These are phyloP conservation scores for Euphorbia lathyris DNA, from an alignment of 345 rosid genomes.

Conservation along the genomic window DNA sequence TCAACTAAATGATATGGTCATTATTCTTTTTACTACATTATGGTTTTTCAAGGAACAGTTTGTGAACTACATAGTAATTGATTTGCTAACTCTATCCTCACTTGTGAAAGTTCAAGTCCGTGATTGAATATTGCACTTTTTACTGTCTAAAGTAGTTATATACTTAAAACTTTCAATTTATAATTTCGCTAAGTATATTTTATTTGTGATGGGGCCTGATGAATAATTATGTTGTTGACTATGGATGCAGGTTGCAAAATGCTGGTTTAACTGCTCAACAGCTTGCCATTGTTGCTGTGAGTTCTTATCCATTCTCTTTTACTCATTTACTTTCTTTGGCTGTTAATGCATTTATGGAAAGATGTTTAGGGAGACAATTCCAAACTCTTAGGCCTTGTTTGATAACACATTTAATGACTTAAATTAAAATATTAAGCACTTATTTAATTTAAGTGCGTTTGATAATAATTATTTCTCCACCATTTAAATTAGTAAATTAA, in stretches of 20 bases:
- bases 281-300: slow-evolving; percentile 81
- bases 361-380: background rate
- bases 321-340: background rate
- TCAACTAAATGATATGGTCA: background rate
- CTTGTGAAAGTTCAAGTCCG: background rate
- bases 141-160: too few species aligned
- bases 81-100: background rate
- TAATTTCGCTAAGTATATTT: background rate
- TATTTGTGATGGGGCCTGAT: slow-evolving; percentile 11
- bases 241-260: slow-evolving; percentile 49
- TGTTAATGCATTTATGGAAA: background rate
- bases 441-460: too few species aligned
- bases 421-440: too few species aligned
- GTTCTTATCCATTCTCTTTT: slow-evolving; percentile 21
- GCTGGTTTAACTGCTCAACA: slow-evolving; percentile 71
- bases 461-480: too few species aligned
- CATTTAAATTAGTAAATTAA: too few species aligned
- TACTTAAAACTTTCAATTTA: background rate
- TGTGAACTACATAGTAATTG: background rate
- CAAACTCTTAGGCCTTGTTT: background rate
- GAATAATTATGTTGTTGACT: slow-evolving; percentile 17
- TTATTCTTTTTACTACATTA: background rate
- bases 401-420: too few species aligned
- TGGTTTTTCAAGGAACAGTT: background rate
- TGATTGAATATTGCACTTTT: background rate